phyloP scores from a whole-genome alignment of 2,329 filamentous ascomycete genomes.

The Didymella sp. region DNA sequence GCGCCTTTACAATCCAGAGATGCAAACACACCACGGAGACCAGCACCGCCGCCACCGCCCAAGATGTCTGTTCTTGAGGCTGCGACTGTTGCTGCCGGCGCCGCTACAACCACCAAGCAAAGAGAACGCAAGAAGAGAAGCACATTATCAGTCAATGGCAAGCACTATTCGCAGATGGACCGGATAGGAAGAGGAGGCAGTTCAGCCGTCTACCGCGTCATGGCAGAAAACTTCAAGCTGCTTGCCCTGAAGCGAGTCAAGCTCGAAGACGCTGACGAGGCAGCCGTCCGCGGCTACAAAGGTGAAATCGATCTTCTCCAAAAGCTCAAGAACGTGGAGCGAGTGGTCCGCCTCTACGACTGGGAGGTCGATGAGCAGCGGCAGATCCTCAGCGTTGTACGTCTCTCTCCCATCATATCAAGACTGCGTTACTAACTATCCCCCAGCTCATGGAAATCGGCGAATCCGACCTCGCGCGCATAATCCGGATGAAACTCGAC shows the following conservation, averaged over 20 bases:
- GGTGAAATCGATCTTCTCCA: conserved; percentile 92
- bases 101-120: conserved; percentile 72
- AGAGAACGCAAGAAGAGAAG: conserved; percentile 77
- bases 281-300: conserved; percentile 84
- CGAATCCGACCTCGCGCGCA: conserved; percentile 88
- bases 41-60: conserved; percentile 80
- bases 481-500: conserved; percentile 73
- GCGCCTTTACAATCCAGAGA: conserved; percentile 61
- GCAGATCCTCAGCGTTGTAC: conserved; percentile 81
- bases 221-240: conserved; percentile 95
- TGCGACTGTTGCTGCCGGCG: conserved; percentile 82
- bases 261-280: conserved; percentile 85
- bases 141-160: conserved; percentile 87
- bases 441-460: conserved; percentile 92
- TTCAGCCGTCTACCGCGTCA: conserved; percentile 93
- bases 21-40: conserved; percentile 76
- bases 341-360: conserved; percentile 89
- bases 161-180: conserved; percentile 87
- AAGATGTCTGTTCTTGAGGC: conserved; percentile 98
- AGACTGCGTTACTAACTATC: conserved; percentile 2
- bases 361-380: conserved; percentile 94
- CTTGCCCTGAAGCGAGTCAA: conserved; percentile 94
- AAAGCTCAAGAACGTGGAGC: conserved; percentile 81
- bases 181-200: conserved; percentile 92
- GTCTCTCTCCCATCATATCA: conserved; percentile 42